Evolutionary conservation across 768 basidiomycete species (phyloP).

Genomic region (Chlorophyllum brunneum): DNA sequence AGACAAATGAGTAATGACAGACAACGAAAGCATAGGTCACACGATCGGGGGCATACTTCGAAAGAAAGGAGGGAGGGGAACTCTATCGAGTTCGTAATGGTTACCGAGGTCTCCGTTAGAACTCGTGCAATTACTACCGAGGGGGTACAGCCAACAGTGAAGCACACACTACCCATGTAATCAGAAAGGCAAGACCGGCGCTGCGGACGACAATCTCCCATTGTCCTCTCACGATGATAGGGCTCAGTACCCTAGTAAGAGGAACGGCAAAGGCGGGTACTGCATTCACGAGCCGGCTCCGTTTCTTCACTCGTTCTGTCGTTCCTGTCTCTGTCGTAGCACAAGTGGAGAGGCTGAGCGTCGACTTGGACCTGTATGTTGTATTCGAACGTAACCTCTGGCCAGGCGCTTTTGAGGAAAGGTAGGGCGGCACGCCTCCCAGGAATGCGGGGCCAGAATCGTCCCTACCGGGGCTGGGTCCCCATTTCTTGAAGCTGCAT

Average conservation of each 20-base stretch:
- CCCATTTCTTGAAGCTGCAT: conserved; percentile 39
- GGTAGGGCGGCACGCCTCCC: conserved; percentile 3
- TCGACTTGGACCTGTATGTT: conserved; percentile 14
- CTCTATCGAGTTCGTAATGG: conserved; percentile 4
- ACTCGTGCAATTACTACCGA: no score
- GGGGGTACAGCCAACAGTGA: conserved; percentile 39
- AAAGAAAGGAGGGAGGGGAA: not conserved
- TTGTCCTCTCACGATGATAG: conserved; percentile 71
- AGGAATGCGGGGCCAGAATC: conserved; percentile 4
- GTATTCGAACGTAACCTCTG: not conserved
- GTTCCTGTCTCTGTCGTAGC: conserved; percentile 14
- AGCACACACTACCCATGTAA: conserved; percentile 38
- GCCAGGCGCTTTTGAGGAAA: conserved; percentile 11
- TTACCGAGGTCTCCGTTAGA: no score
- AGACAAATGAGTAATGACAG: not conserved
- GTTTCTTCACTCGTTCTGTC: conserved; percentile 28
- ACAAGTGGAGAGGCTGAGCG: conserved; percentile 7
- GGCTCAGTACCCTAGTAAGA: conserved; percentile 64
- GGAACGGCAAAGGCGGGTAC: conserved; percentile 74
- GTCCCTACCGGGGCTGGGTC: conserved; percentile 9
- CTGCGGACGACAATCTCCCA: conserved; percentile 81
- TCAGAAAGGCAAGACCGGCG: conserved; percentile 40
- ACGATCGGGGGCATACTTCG: not conserved
- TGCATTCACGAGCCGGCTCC: conserved; percentile 41
- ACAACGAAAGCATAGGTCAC: not conserved